Evolutionary conservation across 2,329 filamentous ascomycete species (phyloP).

Genomic region (Aspergillus brasiliensis): DNA sequence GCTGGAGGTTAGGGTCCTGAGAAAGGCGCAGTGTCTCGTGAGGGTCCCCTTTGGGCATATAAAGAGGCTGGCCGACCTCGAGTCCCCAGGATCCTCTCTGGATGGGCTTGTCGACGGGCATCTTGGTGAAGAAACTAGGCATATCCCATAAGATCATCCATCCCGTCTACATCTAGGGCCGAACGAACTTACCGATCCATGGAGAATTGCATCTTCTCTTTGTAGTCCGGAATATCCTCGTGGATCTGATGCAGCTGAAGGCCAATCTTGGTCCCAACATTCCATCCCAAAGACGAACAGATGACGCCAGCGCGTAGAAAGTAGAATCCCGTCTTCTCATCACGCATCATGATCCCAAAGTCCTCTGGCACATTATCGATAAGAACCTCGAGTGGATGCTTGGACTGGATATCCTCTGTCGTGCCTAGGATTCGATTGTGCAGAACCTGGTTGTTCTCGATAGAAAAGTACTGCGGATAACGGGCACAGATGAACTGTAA

Average conservation of each 20-base stretch:
- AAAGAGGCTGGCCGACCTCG: conserved; percentile 73
- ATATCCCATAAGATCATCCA: neutral
- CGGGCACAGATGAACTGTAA: conserved; percentile 76
- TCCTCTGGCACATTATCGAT: conserved; percentile 82
- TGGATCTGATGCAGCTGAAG: conserved; percentile 72
- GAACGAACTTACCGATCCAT: conserved; percentile 69
- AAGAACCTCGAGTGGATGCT: conserved; percentile 68
- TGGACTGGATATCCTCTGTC: conserved; percentile 60
- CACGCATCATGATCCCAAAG: conserved; percentile 74
- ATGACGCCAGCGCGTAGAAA: conserved; percentile 73
- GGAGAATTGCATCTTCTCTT: conserved; percentile 82
- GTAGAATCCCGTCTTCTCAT: conserved; percentile 72
- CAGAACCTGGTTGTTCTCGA: conserved; percentile 60
- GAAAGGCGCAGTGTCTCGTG: conserved; percentile 62
- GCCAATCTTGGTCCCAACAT: conserved; percentile 72
- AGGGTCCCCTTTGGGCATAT: conserved; percentile 69
- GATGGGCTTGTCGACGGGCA: conserved; percentile 73
- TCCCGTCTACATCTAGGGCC: too few species aligned
- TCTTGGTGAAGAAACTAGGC: conserved; percentile 74
- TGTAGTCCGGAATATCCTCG: conserved; percentile 74
- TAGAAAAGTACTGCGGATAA: conserved; percentile 73
- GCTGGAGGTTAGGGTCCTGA: conserved; percentile 59
- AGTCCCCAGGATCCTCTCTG: conserved; percentile 84
- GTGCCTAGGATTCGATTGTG: conserved; percentile 69
- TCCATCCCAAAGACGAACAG: conserved; percentile 81